A percentile compares a stretch with the other conserved stretches of the same genome.
Conservation (phyloP, 768 basidiomycete species). For the Neoboletus magnificus region DNA sequence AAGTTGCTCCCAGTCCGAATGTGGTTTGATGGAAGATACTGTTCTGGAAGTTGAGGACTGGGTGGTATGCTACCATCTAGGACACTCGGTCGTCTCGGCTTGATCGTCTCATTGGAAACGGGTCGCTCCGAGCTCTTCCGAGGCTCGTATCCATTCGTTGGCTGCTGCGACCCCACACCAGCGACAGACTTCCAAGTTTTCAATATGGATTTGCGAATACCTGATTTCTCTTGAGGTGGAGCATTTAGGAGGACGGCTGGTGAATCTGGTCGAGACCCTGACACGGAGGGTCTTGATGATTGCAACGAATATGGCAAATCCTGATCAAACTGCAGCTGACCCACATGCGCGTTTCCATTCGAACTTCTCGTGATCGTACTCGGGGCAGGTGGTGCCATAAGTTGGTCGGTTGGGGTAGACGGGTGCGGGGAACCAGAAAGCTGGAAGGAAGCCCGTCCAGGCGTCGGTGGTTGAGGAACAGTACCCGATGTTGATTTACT, state of each 20-base stretch:
- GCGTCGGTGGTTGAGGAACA: constrained; percentile 33
- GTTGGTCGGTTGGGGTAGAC: constrained; percentile 34
- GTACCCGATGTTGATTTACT: constrained; percentile 47
- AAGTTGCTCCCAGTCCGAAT: constrained; percentile 31
- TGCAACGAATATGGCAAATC: constrained; percentile 49
- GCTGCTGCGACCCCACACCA: constrained; percentile 29
- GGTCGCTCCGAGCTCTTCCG: constrained; percentile 41
- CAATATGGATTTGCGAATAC: constrained; percentile 66
- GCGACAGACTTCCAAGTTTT: constrained; percentile 59
- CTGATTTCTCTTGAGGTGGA: constrained; percentile 40
- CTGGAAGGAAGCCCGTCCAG: constrained; percentile 37
- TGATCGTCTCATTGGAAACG: constrained; percentile 34
- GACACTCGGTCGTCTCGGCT: constrained; percentile 45
- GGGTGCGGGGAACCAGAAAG: constrained; percentile 27
- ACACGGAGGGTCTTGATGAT: constrained; percentile 32
- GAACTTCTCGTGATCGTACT: constrained; percentile 4
- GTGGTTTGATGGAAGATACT: constrained; percentile 38
- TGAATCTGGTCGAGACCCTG: constrained; percentile 31
- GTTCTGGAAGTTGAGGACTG: constrained; percentile 59
- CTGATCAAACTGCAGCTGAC: constrained; percentile 66
- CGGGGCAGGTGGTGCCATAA: constrained; percentile 28
- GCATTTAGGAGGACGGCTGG: constrained; percentile 17
- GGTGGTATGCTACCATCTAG: constrained; percentile 51
- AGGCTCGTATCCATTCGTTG: constrained; percentile 31
- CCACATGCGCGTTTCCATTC: constrained; percentile 33